phyloP scores from a whole-genome alignment of 352 stramenopile species.

The Phytophthora pseudosyringae region DNA sequence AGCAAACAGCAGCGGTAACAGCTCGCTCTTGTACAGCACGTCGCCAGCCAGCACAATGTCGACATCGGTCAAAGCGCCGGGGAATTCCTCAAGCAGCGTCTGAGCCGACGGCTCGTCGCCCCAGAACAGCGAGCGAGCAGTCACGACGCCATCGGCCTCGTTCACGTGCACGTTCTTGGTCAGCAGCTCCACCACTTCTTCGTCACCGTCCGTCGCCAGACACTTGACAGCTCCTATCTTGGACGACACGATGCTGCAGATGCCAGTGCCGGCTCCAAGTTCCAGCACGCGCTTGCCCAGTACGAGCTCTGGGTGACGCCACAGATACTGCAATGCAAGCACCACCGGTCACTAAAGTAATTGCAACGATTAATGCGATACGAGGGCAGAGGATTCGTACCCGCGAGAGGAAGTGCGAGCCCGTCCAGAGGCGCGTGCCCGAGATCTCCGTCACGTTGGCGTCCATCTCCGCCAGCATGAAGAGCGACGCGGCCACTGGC shows the following conservation, averaged over 20 bases:
- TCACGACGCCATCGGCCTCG: constrained; percentile 27
- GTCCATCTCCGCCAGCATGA: constrained; percentile 71
- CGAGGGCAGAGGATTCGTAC: constrained; percentile 17
- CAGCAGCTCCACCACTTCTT: constrained; percentile 59
- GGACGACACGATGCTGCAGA: constrained; percentile 72
- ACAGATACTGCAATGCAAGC: constrained; percentile 49
- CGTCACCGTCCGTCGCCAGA: constrained; percentile 73
- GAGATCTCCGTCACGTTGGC: constrained; percentile 76
- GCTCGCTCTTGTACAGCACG: constrained; percentile 78
- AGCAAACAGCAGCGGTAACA: constrained; percentile 68
- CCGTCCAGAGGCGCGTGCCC: constrained; percentile 78
- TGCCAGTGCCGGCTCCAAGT: constrained; percentile 72
- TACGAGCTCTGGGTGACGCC: constrained; percentile 51
- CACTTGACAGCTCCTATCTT: constrained; percentile 55
- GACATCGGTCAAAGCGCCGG: constrained; percentile 34
- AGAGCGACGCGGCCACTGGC: constrained; percentile 55
- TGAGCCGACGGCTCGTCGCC: constrained; percentile 50
- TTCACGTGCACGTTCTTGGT: constrained; percentile 61
- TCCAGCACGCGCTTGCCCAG: constrained; percentile 62
- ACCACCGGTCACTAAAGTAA: constrained; percentile 3
- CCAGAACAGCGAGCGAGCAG: constrained; percentile 59
- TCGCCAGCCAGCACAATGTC: constrained; percentile 76
- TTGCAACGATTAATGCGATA: constrained; percentile 6
- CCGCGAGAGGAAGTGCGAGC: constrained; percentile 65
- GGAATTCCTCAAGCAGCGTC: constrained; percentile 40